phyloP scores from a whole-genome alignment of 75 land plant species.

The Cryptomeria japonica region DNA sequence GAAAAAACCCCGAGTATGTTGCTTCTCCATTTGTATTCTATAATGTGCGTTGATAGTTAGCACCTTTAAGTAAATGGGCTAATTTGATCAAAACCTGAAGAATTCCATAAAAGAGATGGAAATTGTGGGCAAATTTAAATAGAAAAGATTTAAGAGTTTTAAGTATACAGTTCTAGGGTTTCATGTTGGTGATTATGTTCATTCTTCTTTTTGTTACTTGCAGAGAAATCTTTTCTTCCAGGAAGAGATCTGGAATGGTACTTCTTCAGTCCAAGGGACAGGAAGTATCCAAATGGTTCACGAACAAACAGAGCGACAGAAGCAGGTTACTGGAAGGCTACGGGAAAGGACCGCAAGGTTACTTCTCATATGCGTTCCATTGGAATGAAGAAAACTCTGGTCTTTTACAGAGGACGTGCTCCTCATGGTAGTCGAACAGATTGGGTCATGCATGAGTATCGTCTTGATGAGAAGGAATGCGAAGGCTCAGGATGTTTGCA shows the following conservation, averaged over 20 bases:
- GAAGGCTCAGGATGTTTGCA: background rate
- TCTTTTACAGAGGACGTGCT: constrained; percentile 28
- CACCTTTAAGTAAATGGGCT: no score
- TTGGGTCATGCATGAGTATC: constrained; percentile 31
- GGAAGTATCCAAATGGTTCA: constrained; percentile 32
- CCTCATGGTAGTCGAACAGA: constrained; percentile 31
- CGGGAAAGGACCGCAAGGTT: constrained; percentile 25
- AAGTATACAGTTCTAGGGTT: no score
- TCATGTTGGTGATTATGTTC: background rate
- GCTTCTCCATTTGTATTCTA: no score
- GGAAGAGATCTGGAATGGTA: constrained; percentile 22
- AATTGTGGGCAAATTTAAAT: background rate
- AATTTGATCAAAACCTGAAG: no score
- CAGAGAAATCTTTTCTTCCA: constrained; percentile 10
- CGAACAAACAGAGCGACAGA: constrained; percentile 30
- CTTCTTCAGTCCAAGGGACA: constrained; percentile 20
- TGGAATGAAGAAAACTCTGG: constrained; percentile 36
- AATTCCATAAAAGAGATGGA: background rate
- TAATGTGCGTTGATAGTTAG: no score
- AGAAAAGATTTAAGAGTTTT: background rate
- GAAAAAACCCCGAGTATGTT: no score
- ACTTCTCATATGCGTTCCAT: constrained; percentile 8
- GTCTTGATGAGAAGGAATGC: constrained; percentile 16
- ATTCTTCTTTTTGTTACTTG: background rate
- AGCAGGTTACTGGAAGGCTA: constrained; percentile 39